Evolutionary conservation across 2,329 filamentous ascomycete genomes (phyloP), one percentile per base, ranked within the genome.

Genomic region (Arthrobotrys entomopaga): DNA sequence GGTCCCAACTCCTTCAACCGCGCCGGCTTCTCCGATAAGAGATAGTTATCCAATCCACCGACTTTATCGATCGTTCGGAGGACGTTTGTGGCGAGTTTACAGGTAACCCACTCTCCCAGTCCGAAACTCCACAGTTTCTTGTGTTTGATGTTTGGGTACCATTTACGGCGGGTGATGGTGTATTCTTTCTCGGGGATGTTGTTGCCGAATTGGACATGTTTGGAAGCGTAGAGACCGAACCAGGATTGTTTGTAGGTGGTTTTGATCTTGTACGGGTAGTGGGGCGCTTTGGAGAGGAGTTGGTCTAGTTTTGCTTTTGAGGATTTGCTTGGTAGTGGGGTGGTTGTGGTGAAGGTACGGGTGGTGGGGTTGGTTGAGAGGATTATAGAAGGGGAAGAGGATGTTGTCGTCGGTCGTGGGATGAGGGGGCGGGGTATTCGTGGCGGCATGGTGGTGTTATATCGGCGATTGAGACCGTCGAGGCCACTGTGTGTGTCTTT

Each of bases 21-120:
- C 46, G 85, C 86, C 15, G 90, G 84, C 83, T 92, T 95, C 81
- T 88, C 87, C 77, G 92, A 93, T 48, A 97, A 85, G 52, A 99
- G 84, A 83, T 99, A 99, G 79, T 93, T 89, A 82, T 99, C 95
- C 77, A 99, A 85, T 6, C 95, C 93, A 72, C 94, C 94, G 76
- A 90, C 88, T 81, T 93, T 94, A 80, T 92, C 89, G 80, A 98
- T 91, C 40, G 88, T 79, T 80, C 87, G 85, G 78, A 90, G 84
- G 24, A 92, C 90, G 66, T 87, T 86, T 46, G 90, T 85, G 5
- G 89, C 91, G 67, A 94, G 84, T 75, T 89, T 86, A 43, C 91
- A 85, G 81, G 88, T 88, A 64, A 95, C 84, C 78, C 85, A 86
- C 76, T 85, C 85, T 76, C 85, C 84, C 67, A 95, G 83, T 0